Conservation (phyloP, 148 eudicot species). For the Arctostaphylos glauca region DNA sequence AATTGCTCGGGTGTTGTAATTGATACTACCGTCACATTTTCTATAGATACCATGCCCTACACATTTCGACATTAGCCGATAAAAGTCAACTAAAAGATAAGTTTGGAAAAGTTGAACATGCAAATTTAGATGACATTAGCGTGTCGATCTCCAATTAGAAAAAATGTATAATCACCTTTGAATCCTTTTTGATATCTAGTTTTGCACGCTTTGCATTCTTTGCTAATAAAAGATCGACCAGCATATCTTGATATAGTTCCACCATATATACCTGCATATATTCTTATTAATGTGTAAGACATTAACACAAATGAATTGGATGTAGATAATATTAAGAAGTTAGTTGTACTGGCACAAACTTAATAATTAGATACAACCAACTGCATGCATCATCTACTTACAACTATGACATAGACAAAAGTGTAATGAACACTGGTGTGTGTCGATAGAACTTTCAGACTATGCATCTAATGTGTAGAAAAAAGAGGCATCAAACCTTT, state of each 20-base stretch:
- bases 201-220: slow-evolving; percentile 71
- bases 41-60: slow-evolving; percentile 95
- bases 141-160: background rate
- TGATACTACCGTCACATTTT: slow-evolving; percentile 63
- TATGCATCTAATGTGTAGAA: background rate
- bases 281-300: background rate
- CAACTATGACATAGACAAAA: background rate
- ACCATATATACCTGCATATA: slow-evolving; percentile 77
- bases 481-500: background rate
- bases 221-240: slow-evolving; percentile 79
- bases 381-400: background rate
- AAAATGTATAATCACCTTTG: slow-evolving; percentile 53
- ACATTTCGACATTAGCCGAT: background rate
- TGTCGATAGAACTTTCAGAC: background rate
- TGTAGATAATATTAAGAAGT: background rate
- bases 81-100: background rate
- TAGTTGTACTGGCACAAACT: background rate
- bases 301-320: background rate
- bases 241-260: slow-evolving; percentile 92
- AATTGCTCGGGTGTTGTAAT: slow-evolving; percentile 70
- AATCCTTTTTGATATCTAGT: slow-evolving; percentile 83
- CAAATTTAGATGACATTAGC: background rate
- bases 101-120: background rate
- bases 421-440: background rate
- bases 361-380: too few species aligned